A percentile compares a stretch with the other conserved stretches of the same genome.
These are phyloP conservation scores for Amanita rimosa DNA, from an alignment of 768 basidiomycete species.

Conservation along the genomic window DNA sequence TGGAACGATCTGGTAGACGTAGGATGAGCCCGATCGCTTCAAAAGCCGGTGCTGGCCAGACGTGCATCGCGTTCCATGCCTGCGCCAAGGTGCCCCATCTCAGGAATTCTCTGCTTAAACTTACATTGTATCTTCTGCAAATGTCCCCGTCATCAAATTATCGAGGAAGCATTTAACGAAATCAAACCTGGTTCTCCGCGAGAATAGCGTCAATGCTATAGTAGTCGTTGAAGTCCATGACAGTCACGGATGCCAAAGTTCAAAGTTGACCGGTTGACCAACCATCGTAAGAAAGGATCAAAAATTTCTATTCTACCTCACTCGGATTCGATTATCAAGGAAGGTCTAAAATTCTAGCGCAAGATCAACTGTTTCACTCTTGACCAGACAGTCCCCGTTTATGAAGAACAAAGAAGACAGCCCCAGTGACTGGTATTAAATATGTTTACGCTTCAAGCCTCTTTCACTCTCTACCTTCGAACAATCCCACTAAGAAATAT, in stretches of 20 bases:
- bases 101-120: conserved; percentile 75
- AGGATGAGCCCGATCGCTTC: not conserved
- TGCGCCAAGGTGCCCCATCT: conserved; percentile 84
- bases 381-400: too few species aligned
- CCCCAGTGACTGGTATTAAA: too few species aligned
- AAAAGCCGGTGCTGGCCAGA: conserved; percentile 6
- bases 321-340: too few species aligned
- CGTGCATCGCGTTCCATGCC: conserved; percentile 76
- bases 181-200: conserved; percentile 74
- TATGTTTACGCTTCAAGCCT: not conserved
- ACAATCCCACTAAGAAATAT: not conserved
- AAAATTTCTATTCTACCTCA: too few species aligned
- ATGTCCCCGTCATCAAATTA: not conserved
- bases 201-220: conserved; percentile 87
- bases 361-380: too few species aligned
- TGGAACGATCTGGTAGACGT: conserved; percentile 52
- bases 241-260: not conserved
- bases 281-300: too few species aligned
- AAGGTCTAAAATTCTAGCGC: too few species aligned
- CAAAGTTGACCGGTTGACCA: too few species aligned
- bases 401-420: too few species aligned
- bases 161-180: not conserved
- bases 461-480: not conserved
- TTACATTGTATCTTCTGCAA: conserved; percentile 85
- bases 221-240: conserved; percentile 78